Evolutionary conservation across 1,284 basidiomycete genomes (phyloP), one percentile per base, ranked within the genome.

Genomic region (Apiotrichum domesticum): DNA sequence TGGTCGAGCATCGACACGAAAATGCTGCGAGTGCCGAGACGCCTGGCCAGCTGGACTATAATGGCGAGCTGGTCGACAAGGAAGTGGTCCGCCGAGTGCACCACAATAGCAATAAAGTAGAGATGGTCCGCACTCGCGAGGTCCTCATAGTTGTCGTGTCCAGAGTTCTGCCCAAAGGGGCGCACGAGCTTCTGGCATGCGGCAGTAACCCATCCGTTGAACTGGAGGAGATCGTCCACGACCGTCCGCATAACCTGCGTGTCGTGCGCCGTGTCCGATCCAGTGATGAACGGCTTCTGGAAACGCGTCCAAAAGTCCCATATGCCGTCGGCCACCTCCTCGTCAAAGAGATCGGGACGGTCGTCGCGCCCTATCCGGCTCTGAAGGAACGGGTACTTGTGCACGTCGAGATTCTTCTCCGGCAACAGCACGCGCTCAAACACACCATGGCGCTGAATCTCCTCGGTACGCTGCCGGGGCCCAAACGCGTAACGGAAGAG

Each of bases 121-220:
- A 95, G 80, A 65, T 87, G 84, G 64, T 89, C 86, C 54, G 86
- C 83, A 37, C 80, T 80, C 15, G 86, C 85, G 58, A 97, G 84
- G 71, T 93, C 91, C 65, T 90, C 87, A 75, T 92, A 96, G 35
- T 87, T 82, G 64, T 88, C 85, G 54, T 93, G 87, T 59, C 84
- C 80, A 65, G 84, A 85, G 76, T 89, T 90, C 71, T 91, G 87
- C 10, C 89, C 89, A 68, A 96, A 97, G 1, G 93, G 93, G 14
- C 93, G 85, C 3, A 84, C 84, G 46, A 97, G 82, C 3, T 88
- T 92, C 7, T 91, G 90, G 75, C 92, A 97, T 40, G 90, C 85
- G 8, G 90, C 90, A n/a, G 91, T 90, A n/a, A 94, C 93, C 93
- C 93, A 97, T n/a, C 93, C 93, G 69, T 96, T 95, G 57, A 96